Percentiles rank a stretch among this genome's conserved stretches.
Evolutionary conservation across 2,329 filamentous ascomycete genomes (phyloP).

Genomic region (Lithohypha guttulata): DNA sequence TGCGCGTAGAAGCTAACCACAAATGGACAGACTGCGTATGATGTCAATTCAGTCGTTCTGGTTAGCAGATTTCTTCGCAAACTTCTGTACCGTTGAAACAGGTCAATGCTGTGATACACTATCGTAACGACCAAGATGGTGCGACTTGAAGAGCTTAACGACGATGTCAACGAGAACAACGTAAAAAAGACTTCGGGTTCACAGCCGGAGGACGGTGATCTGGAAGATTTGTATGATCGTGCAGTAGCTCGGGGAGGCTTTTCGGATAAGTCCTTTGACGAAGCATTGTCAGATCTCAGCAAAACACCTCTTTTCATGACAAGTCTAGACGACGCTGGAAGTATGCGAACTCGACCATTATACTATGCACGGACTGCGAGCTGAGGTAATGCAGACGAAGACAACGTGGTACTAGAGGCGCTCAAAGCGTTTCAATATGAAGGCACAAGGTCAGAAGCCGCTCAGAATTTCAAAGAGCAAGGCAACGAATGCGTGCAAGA

Average conservation of each 20-base stretch:
- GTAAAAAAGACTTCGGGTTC: slow-evolving; percentile 30
- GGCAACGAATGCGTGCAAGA: slow-evolving; percentile 79
- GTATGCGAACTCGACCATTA: slow-evolving; percentile 14
- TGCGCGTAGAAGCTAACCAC: no score
- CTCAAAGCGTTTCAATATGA: slow-evolving; percentile 86
- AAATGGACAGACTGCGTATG: no score
- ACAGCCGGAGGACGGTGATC: slow-evolving; percentile 10
- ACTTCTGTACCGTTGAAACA: no score
- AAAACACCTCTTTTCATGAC: slow-evolving; percentile 91
- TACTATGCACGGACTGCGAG: neutral
- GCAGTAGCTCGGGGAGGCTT: slow-evolving; percentile 20
- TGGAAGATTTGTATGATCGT: slow-evolving; percentile 20
- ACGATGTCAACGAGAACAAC: slow-evolving; percentile 40
- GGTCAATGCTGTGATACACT: no score
- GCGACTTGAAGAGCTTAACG: slow-evolving; percentile 40
- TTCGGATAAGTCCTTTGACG: slow-evolving; percentile 32
- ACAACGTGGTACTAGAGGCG: slow-evolving; percentile 76
- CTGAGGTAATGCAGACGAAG: slow-evolving; percentile 38
- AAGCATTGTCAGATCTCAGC: slow-evolving; percentile 55
- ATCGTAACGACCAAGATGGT: slow-evolving; percentile 20
- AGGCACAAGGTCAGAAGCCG: slow-evolving; percentile 75
- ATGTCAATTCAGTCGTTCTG: no score
- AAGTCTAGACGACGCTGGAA: slow-evolving; percentile 52
- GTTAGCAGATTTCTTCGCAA: no score
- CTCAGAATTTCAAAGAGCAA: slow-evolving; percentile 73